Conservation (phyloP, 2,329 filamentous ascomycete species). For the Fusarium xyrophilum region DNA sequence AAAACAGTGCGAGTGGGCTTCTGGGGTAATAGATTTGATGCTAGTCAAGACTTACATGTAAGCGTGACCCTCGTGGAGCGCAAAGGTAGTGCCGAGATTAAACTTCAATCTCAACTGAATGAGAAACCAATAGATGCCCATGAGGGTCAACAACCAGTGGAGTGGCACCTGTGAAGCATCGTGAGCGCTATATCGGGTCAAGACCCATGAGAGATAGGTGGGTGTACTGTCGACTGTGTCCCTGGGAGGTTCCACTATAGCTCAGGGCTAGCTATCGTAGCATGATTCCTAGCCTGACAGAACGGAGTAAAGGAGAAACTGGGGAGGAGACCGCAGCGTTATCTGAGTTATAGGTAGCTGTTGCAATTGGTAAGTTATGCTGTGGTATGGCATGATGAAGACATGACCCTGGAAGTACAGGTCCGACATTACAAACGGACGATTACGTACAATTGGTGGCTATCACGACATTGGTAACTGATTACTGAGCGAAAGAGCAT, state of each 20-base stretch:
- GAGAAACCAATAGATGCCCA: constrained; percentile 14
- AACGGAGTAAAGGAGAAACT: constrained; percentile 34
- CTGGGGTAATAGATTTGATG: constrained; percentile 33
- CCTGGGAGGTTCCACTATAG: constrained; percentile 30
- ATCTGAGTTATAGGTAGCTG: constrained; percentile 18
- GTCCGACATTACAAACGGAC: constrained; percentile 25
- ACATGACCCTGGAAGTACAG: constrained; percentile 14
- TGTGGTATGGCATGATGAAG: constrained; percentile 33
- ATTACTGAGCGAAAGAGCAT: constrained; percentile 24
- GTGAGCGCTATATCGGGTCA: constrained; percentile 32
- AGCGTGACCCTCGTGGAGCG: constrained; percentile 1
- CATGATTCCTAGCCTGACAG: constrained; percentile 28
- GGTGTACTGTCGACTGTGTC: neutral
- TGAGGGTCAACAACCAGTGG: constrained; percentile 8
- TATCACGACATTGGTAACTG: constrained; percentile 28
- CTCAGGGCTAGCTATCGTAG: constrained; percentile 29
- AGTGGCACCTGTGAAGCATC: constrained; percentile 36
- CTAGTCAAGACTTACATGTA: constrained; percentile 11
- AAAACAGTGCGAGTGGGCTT: constrained; percentile 39
- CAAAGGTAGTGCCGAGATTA: constrained; percentile 22
- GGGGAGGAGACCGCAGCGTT: constrained; percentile 20
- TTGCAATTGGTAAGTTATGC: constrained; percentile 17
- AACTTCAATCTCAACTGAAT: constrained; percentile 28
- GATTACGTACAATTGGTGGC: constrained; percentile 37
- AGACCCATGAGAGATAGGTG: constrained; percentile 22